Evolutionary conservation across 495 filamentous ascomycete species (phyloP), one percentile per base, ranked within the genome.

Genomic region (Penicillium chermesinum): DNA sequence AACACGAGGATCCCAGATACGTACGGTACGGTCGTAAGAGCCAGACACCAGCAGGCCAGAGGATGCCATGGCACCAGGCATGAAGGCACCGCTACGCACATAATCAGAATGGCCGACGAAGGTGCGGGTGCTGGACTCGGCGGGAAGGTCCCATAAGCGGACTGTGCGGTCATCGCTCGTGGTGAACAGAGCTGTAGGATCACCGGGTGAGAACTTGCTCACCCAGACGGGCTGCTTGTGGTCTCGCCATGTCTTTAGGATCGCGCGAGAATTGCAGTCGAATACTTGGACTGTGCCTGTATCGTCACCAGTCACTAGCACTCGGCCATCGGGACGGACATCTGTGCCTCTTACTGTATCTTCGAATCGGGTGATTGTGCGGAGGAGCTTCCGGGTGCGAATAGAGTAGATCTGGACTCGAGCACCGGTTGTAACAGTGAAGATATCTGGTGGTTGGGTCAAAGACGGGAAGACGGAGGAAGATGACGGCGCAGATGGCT

Each of bases 161-260:
- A 99, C 89, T 0, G 89, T 96, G 34, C 85, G 82, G 64, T 99
- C 93, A 57, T 99, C 93, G 66, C 84, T 86, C 19, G 82, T 80
- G 41, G 84, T 89, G 78, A 96, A 82, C 19, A 96, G 67, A 1
- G 80, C 80, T 0, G 93, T 99, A 22, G 94, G 77, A 25, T 93
- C 88, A 41, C 80, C 82, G 7, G 90, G 90, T 15, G 84, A 88
- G 74, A 93, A 97, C 55, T 87, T 86, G 36, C 87, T 88, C 17
- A 84, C 81, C 85, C 93, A 95, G 30, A 95, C 90, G 34, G 94
- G 87, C 73, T 95, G 90, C 69, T 91, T 91, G 67, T 98, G 93
- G 37, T 91, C 83, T 52, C 83, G 82, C 94, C 93, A 99, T 39
- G 93, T 95, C 75, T 93, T 93, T 59, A 99, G 67, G 48, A 97